Evolutionary conservation across 2,329 filamentous ascomycete genomes (phyloP).

Genomic region (Ophiostoma triangulosporum): DNA sequence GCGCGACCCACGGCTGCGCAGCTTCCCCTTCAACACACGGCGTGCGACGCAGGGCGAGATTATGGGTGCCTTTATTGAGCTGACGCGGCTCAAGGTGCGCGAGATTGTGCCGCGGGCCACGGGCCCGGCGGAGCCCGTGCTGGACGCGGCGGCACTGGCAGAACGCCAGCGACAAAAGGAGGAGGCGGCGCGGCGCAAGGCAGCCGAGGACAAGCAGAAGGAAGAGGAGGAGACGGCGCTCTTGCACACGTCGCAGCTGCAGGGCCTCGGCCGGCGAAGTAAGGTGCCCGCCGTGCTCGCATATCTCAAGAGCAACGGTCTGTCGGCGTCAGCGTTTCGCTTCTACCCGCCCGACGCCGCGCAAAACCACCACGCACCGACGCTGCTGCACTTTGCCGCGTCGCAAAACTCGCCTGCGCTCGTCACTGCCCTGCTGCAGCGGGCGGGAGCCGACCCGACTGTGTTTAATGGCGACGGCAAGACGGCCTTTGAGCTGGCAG

Average conservation of each 20-base stretch:
- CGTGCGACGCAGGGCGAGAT: slow-evolving; percentile 88
- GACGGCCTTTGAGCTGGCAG: slow-evolving; percentile 73
- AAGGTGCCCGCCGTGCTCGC: slow-evolving; percentile 78
- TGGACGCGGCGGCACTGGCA: slow-evolving; percentile 18
- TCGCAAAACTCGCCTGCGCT: slow-evolving; percentile 66
- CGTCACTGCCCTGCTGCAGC: slow-evolving; percentile 62
- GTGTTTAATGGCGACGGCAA: slow-evolving; percentile 61
- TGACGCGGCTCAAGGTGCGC: slow-evolving; percentile 77
- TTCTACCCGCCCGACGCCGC: slow-evolving; percentile 56
- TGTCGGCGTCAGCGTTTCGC: slow-evolving; percentile 52
- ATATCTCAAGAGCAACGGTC: slow-evolving; percentile 64
- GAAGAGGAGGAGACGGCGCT: slow-evolving; percentile 69
- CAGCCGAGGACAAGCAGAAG: slow-evolving; percentile 44
- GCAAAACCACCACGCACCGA: slow-evolving; percentile 59
- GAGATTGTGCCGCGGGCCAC: slow-evolving; percentile 56
- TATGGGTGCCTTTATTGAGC: slow-evolving; percentile 85
- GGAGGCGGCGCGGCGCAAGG: slow-evolving; percentile 19
- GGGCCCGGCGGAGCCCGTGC: slow-evolving; percentile 10
- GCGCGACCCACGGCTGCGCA: slow-evolving; percentile 67
- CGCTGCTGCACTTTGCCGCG: slow-evolving; percentile 74
- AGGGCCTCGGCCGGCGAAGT: slow-evolving; percentile 74
- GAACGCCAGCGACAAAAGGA: slow-evolving; percentile 15
- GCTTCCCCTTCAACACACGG: slow-evolving; percentile 87
- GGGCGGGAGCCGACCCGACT: slow-evolving; percentile 62
- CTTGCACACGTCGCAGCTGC: slow-evolving; percentile 79